Evolutionary conservation across 176 grass and related monocot genomes (phyloP).

Genomic region (Rhynchospora pubera): DNA sequence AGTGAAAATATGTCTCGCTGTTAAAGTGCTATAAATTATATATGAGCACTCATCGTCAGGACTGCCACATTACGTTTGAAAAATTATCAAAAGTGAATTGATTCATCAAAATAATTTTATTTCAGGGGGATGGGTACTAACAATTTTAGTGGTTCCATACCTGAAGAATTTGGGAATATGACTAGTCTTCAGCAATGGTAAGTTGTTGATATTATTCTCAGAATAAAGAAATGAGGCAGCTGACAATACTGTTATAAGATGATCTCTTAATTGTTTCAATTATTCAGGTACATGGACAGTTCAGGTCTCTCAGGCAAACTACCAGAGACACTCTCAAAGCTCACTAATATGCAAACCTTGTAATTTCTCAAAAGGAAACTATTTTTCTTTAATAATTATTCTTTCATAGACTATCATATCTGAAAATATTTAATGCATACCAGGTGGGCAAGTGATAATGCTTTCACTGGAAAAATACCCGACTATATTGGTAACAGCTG

Average conservation of each 20-base stretch:
- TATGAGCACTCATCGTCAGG: not conserved
- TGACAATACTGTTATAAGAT: not conserved
- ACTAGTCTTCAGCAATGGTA: conserved; percentile 45
- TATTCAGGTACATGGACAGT: conserved; percentile 60
- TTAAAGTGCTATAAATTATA: not conserved
- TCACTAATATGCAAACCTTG: conserved; percentile 37
- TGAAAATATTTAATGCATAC: not conserved
- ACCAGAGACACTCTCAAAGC: conserved; percentile 47
- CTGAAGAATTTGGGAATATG: conserved; percentile 60
- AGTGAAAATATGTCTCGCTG: not conserved
- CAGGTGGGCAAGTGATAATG: conserved; percentile 59
- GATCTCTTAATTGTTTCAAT: not conserved
- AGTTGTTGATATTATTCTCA: not conserved
- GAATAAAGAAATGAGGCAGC: not conserved
- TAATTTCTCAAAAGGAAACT: conserved; percentile 6
- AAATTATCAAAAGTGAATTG: not conserved
- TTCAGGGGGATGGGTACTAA: conserved; percentile 52
- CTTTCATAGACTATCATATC: conserved; percentile 22
- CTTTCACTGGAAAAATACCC: conserved; percentile 72
- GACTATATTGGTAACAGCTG: conserved; percentile 51
- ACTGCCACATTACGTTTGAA: not conserved
- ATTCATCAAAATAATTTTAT: conserved; percentile 17
- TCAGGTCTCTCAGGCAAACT: conserved; percentile 52
- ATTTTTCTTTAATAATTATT: not conserved
- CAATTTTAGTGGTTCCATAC: conserved; percentile 70